Evolutionary conservation across 495 filamentous ascomycete species (phyloP).

Genomic region (Cryomyces antarcticus): DNA sequence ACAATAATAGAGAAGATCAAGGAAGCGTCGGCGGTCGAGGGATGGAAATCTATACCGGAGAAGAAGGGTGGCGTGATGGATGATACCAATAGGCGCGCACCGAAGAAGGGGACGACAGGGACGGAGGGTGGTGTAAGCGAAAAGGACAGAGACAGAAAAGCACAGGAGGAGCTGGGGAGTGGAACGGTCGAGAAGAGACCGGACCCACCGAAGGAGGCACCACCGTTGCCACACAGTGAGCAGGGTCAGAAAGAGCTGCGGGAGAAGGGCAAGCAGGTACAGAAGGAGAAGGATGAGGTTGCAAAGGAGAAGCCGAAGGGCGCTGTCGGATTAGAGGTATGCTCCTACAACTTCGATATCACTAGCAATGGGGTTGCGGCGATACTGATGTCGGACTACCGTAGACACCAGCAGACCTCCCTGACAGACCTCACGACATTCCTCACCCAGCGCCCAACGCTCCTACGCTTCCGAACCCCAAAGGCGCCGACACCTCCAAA

Average conservation of each 20-base stretch:
- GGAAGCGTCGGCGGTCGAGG: conserved; percentile 27
- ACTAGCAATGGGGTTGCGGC: too few species aligned
- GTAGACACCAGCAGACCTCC: conserved; percentile 68
- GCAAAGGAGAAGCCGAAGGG: conserved; percentile 18
- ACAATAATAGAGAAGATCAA: conserved; percentile 19
- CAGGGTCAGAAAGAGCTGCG: conserved; percentile 32
- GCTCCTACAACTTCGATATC: not conserved
- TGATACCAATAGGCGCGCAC: conserved; percentile 47
- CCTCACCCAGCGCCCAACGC: conserved; percentile 41
- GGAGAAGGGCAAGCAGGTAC: conserved; percentile 15
- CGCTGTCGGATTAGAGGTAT: conserved; percentile 49
- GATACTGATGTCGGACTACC: not conserved
- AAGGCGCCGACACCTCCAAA: not conserved
- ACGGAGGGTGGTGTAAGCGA: conserved; percentile 73
- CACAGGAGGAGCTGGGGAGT: conserved; percentile 35
- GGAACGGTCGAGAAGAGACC: conserved; percentile 51
- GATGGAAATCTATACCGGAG: conserved; percentile 45
- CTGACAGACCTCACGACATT: conserved; percentile 60
- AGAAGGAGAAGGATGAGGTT: conserved; percentile 20
- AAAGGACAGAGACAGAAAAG: conserved; percentile 52
- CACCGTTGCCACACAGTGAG: conserved; percentile 61
- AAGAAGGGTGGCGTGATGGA: conserved; percentile 84
- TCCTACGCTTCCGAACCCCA: conserved; percentile 18
- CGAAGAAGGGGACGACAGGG: conserved; percentile 69
- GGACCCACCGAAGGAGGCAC: conserved; percentile 64